Base-by-base conservation (phyloP, 2,329 filamentous ascomycete genomes). In the Pseudogymnoascus sp. region DNA sequence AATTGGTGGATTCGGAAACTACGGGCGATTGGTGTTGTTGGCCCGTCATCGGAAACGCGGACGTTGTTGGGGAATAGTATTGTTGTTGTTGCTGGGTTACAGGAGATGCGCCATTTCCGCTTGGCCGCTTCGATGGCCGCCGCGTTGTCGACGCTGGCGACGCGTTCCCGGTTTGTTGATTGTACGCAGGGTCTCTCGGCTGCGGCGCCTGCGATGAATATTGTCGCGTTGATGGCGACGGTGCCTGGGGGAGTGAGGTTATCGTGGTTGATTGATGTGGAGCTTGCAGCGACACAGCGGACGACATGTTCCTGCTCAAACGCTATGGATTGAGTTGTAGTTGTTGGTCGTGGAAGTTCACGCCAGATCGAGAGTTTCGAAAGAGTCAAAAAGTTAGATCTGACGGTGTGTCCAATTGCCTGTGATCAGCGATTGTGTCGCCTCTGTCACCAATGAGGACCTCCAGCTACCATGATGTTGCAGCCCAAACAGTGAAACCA, bases 221-320 rank as follows among this genome's bases (percentile, higher is more conserved):
- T 66, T 81, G 80, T 66, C 78, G 78, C 69, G 74, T 78, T 60
- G 79, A 75, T 35, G 80, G 72, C 66, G 82, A 76, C 49, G 78
- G 73, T 30, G 77, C 66, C 33, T 82, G 75, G 66, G 82, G 78
- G 67, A 80, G 78, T 64, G 79, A 71, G 68, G 73, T 76, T 61
- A 78, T 72, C 49, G 72, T 76, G 62, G 78, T 75, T 67, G 78
- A 75, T 72, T 82, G 81, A 73, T 83, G 82, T 69, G 82, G 78
- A 72, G 80, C 76, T 67, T 82, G 77, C 75, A 88, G 85, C 72
- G 88, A 76, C 69, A 82, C 82, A 78, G 85, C 82, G 74, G 82
- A 85, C 76, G 82, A 84, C 84, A 84, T 85, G 75, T 78, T 81
- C 77, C 72, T 65, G 66, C 65, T 62, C 45, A 28, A 36, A 36